These are phyloP conservation scores for Glycyrrhiza uralensis DNA, from an alignment of 306 rosid species.

Conservation along the genomic window DNA sequence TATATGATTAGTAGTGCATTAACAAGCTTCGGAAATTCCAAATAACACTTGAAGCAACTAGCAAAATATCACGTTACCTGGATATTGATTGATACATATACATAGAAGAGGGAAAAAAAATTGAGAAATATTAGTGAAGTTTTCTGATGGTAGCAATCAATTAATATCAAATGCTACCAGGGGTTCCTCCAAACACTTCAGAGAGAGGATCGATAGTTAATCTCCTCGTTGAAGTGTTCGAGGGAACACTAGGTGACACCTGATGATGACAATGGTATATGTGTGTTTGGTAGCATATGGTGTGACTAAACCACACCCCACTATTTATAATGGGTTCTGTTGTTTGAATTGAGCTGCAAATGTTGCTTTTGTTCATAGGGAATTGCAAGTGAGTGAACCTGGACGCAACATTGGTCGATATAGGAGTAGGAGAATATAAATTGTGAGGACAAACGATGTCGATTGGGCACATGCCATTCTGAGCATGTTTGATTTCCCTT, in stretches of 20 bases:
- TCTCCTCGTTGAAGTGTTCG: constrained; percentile 8
- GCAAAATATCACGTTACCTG: too few relatives aligned
- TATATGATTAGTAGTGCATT: not conserved
- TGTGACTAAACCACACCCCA: too few relatives aligned
- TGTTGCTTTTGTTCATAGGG: constrained; percentile 18
- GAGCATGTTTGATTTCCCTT: constrained; percentile 20
- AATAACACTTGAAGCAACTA: not conserved
- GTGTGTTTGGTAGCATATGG: too few relatives aligned
- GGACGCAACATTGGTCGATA: constrained; percentile 35
- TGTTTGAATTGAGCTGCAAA: constrained; percentile 22
- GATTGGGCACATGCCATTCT: constrained; percentile 35
- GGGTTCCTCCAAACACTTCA: constrained; percentile 33
- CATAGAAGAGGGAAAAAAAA: not conserved
- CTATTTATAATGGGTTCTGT: constrained; percentile 2
- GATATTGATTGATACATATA: not conserved
- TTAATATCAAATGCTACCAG: not conserved
- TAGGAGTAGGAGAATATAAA: constrained; percentile 27
- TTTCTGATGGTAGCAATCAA: not conserved
- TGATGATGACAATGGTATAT: too few relatives aligned
- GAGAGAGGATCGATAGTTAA: not conserved
- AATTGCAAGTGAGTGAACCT: constrained; percentile 34
- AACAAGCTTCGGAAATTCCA: not conserved
- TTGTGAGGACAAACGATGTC: not conserved
- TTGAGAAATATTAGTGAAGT: too few relatives aligned
- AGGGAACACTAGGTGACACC: constrained; percentile 14